Conservation (phyloP, 2,329 filamentous ascomycete genomes). For the Alternaria atra region DNA sequence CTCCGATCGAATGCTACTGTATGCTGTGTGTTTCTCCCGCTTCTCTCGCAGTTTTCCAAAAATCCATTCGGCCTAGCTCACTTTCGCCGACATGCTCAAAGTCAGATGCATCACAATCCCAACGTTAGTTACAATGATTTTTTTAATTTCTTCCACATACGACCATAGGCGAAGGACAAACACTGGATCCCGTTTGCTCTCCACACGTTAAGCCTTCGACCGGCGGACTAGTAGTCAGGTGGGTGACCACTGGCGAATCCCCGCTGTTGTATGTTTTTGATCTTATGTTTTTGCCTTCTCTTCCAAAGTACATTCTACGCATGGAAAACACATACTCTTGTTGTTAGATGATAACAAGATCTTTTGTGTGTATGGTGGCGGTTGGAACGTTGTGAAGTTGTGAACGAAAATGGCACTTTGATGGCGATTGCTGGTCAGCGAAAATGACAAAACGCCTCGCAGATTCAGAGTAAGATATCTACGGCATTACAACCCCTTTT, state of each 20-base stretch:
- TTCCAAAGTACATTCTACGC: background rate
- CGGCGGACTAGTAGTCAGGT: background rate
- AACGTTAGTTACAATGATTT: background rate
- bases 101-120: background rate
- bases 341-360: background rate
- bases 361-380: background rate
- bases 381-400: background rate
- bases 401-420: background rate
- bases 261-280: slow-evolving; percentile 4
- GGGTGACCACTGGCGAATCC: slow-evolving; percentile 1
- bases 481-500: background rate
- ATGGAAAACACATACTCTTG: background rate
- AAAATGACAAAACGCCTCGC: background rate
- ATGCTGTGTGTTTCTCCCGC: background rate
- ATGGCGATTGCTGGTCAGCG: background rate
- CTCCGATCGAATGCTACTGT: background rate
- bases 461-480: background rate
- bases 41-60: background rate
- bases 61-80: background rate
- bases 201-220: slow-evolving; percentile 16
- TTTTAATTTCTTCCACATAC: slow-evolving; percentile 3
- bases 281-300: background rate
- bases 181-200: slow-evolving; percentile 17
- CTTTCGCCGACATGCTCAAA: background rate
- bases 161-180: slow-evolving; percentile 11